These are phyloP conservation scores for Ogataea sp. DNA, from an alignment of 805 yeast species.

Conservation along the genomic window DNA sequence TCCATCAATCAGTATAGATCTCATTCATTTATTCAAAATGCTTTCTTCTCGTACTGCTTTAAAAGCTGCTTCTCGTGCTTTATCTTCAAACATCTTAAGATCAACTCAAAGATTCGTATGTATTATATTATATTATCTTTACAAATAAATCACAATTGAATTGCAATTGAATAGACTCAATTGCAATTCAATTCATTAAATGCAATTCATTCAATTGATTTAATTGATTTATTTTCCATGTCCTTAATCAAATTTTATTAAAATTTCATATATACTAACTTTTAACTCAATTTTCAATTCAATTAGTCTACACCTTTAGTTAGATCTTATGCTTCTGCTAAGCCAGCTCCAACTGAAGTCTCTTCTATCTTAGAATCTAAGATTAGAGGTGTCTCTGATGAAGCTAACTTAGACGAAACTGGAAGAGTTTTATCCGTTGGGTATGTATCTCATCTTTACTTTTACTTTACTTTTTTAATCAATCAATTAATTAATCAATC, in stretches of 20 bases:
- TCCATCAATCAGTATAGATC: too few species aligned
- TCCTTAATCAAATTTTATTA: not conserved
- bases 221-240: not conserved
- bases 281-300: constrained; percentile 3
- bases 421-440: constrained; percentile 99
- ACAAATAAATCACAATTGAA: too few species aligned
- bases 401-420: constrained; percentile 96
- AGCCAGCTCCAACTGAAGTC: constrained; percentile 99
- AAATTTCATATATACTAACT: not conserved
- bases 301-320: constrained; percentile 64
- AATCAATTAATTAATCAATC: not conserved
- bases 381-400: constrained; percentile 98
- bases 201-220: not conserved
- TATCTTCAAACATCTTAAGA: constrained; percentile 43
- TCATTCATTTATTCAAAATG: too few species aligned
- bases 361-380: constrained; percentile 98
- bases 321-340: constrained; percentile 88
- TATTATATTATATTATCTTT: too few species aligned
- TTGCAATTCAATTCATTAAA: not conserved
- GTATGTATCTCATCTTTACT: constrained; percentile 37
- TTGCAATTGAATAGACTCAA: too few species aligned
- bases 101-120: constrained; percentile 38
- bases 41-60: constrained; percentile 80
- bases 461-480: constrained; percentile 1
- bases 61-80: constrained; percentile 79